These are phyloP conservation scores for Globisporangium carolinianum DNA, from an alignment of 352 stramenopile genomes.

Conservation along the genomic window DNA sequence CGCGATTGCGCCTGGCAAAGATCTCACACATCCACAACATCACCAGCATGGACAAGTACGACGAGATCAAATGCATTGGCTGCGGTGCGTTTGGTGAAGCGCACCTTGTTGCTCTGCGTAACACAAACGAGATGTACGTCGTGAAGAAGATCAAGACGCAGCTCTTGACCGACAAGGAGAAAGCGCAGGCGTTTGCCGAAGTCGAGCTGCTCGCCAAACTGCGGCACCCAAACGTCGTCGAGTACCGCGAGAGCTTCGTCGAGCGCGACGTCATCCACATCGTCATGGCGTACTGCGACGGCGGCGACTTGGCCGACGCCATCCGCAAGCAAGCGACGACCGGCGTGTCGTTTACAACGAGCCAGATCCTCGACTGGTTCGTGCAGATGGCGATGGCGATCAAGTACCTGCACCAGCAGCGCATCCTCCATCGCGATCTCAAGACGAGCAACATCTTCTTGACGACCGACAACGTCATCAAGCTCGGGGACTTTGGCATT, in stretches of 20 bases:
- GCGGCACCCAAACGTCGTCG: slow-evolving; percentile 92
- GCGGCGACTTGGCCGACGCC: slow-evolving; percentile 68
- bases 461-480: slow-evolving; percentile 79
- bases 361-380: slow-evolving; percentile 82
- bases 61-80: slow-evolving; percentile 71
- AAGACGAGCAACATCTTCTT: slow-evolving; percentile 94
- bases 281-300: slow-evolving; percentile 95
- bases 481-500: slow-evolving; percentile 93
- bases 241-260: slow-evolving; percentile 91
- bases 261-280: slow-evolving; percentile 85
- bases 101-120: slow-evolving; percentile 47
- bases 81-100: slow-evolving; percentile 72
- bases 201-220: slow-evolving; percentile 89
- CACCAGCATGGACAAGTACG: slow-evolving; percentile 57
- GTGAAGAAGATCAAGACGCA: slow-evolving; percentile 87
- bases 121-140: slow-evolving; percentile 43
- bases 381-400: slow-evolving; percentile 93
- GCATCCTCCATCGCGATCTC: slow-evolving; percentile 90
- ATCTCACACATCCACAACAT: neutral
- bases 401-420: slow-evolving; percentile 90
- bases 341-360: slow-evolving; percentile 46
- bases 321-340: slow-evolving; percentile 44
- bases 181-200: slow-evolving; percentile 71
- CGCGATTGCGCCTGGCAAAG: neutral
- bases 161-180: slow-evolving; percentile 71